Percentiles rank a stretch among this genome's conserved stretches.
Evolutionary conservation across 139 green algal species (phyloP).

Genomic region (Gonium pectorale): DNA sequence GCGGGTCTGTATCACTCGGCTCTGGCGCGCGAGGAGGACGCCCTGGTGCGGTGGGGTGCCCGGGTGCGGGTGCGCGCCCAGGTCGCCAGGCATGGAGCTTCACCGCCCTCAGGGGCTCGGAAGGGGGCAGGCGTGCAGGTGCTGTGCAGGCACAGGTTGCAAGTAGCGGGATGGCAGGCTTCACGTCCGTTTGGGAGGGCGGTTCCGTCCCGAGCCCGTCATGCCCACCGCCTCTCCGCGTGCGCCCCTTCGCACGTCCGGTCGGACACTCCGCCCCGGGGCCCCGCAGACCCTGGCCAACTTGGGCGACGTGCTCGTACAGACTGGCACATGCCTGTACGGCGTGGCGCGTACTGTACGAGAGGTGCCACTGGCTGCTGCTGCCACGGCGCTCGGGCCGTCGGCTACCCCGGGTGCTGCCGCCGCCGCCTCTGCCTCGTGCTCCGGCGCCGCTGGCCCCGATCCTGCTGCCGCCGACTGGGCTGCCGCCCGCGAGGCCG

Average conservation of each 20-base stretch:
- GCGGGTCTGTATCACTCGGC: conserved; percentile 57
- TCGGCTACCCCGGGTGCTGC: background rate
- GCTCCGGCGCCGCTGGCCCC: too few species aligned
- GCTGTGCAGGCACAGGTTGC: too few species aligned
- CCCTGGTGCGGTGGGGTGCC: conserved; percentile 45
- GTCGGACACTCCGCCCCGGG: background rate
- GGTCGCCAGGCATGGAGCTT: background rate
- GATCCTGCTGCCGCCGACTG: background rate
- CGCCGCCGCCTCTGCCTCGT: too few species aligned
- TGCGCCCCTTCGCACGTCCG: too few species aligned
- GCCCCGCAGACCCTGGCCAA: conserved; percentile 61
- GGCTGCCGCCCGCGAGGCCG: conserved; percentile 21
- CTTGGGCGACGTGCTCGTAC: conserved; percentile 71
- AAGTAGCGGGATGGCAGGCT: too few species aligned
- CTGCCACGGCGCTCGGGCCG: background rate
- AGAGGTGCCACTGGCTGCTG: background rate
- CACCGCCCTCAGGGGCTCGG: too few species aligned
- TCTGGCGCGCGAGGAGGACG: conserved; percentile 72
- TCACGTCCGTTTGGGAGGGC: too few species aligned
- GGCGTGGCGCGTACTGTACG: background rate
- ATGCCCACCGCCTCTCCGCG: too few species aligned
- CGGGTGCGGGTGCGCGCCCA: background rate
- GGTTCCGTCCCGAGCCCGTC: too few species aligned
- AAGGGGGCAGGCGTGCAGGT: too few species aligned
- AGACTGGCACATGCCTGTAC: conserved; percentile 49